A percentile compares a stretch with the other conserved stretches of the same genome.
These are phyloP conservation scores for Psilocybe cubensis DNA, from an alignment of 768 basidiomycete genomes.

Conservation along the genomic window DNA sequence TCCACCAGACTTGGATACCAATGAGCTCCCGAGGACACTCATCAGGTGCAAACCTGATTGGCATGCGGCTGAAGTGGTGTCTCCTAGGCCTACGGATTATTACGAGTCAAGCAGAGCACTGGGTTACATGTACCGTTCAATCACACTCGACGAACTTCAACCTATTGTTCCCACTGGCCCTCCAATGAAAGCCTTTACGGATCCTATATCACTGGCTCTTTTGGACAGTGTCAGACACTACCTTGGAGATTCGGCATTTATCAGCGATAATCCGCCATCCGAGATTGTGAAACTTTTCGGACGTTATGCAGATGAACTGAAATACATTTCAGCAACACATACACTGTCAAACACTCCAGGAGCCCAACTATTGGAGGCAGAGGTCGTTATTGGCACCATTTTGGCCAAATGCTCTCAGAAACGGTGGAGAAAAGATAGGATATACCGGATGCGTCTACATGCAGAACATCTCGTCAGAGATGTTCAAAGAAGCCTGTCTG, in stretches of 20 bases:
- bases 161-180: constrained; percentile 17
- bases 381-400: constrained; percentile 77
- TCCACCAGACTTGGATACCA: constrained; percentile 54
- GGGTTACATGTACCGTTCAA: constrained; percentile 70
- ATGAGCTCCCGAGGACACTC: constrained; percentile 51
- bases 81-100: constrained; percentile 62
- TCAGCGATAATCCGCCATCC: constrained; percentile 19
- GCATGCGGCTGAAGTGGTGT: constrained; percentile 63
- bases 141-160: constrained; percentile 37
- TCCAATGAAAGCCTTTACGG: constrained; percentile 20
- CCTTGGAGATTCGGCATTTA: constrained; percentile 27
- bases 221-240: constrained; percentile 31
- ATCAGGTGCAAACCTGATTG: constrained; percentile 81
- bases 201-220: constrained; percentile 44
- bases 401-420: constrained; percentile 68
- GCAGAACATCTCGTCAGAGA: constrained; percentile 53
- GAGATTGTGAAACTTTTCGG: constrained; percentile 45
- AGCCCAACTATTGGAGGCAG: constrained; percentile 66
- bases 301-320: constrained; percentile 65
- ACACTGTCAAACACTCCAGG: constrained; percentile 61
- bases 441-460: constrained; percentile 66
- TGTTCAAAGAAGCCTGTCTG: constrained; percentile 42
- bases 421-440: constrained; percentile 60
- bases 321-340: constrained; percentile 72
- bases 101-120: constrained; percentile 74